Evolutionary conservation across 2,329 filamentous ascomycete species (phyloP).

Genomic region (Acarospora socialis): DNA sequence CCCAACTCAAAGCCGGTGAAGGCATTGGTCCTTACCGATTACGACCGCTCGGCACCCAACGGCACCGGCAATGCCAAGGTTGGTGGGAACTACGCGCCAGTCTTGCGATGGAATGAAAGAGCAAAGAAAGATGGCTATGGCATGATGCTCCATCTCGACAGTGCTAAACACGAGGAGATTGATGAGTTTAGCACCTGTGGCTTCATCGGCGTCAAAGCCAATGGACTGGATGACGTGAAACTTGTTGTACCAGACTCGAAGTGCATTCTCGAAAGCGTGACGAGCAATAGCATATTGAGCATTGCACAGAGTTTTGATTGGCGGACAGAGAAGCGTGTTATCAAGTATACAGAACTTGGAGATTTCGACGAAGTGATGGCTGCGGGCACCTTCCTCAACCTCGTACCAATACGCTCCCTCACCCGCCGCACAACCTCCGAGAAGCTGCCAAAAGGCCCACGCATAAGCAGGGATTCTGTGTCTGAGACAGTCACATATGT

Average conservation of each 20-base stretch:
- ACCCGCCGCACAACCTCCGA: too few relatives aligned
- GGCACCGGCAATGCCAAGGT: slow-evolving; percentile 23
- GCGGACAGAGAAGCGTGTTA: slow-evolving; percentile 19
- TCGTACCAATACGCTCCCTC: slow-evolving; percentile 18
- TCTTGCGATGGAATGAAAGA: slow-evolving; percentile 20
- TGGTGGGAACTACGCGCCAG: slow-evolving; percentile 26
- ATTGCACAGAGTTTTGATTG: slow-evolving; percentile 21
- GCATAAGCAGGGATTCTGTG: too few relatives aligned
- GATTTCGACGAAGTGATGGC: slow-evolving; percentile 18
- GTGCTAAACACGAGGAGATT: slow-evolving; percentile 18
- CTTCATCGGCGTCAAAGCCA: slow-evolving; percentile 20
- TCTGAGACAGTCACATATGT: too few relatives aligned
- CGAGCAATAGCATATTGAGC: slow-evolving; percentile 15
- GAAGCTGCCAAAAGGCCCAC: too few relatives aligned
- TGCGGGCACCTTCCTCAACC: slow-evolving; percentile 17
- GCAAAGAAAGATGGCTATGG: slow-evolving; percentile 20
- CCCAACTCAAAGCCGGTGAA: slow-evolving; percentile 17
- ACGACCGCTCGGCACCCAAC: slow-evolving; percentile 23
- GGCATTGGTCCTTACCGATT: slow-evolving; percentile 22
- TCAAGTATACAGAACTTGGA: slow-evolving; percentile 15
- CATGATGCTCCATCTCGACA: slow-evolving; percentile 24
- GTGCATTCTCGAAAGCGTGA: slow-evolving; percentile 21
- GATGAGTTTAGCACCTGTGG: slow-evolving; percentile 24
- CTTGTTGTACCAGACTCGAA: slow-evolving; percentile 21
- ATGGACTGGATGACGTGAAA: slow-evolving; percentile 13